These are phyloP conservation scores for Colletotrichum tamarilloi DNA, from an alignment of 2,329 filamentous ascomycete species.

Conservation along the genomic window DNA sequence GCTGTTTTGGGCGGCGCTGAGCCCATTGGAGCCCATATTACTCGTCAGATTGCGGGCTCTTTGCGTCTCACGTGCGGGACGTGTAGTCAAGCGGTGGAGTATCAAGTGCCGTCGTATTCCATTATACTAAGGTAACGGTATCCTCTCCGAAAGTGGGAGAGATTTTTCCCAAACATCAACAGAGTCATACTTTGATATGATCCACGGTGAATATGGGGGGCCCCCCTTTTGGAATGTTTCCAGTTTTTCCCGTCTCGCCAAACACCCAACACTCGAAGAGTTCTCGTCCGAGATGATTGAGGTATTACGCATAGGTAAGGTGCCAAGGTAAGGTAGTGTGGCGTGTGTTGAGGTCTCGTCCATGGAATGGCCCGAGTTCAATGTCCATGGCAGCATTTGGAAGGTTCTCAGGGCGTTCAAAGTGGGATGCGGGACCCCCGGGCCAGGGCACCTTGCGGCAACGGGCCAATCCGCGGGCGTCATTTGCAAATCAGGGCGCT, in stretches of 20 bases:
- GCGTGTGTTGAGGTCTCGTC: neutral
- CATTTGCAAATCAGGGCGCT: slow-evolving; percentile 46
- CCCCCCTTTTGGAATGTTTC: neutral
- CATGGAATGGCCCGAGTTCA: neutral
- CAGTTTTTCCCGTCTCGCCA: neutral
- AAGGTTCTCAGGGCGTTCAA: slow-evolving; percentile 20
- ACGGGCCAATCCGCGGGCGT: slow-evolving; percentile 42
- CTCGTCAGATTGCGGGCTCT: slow-evolving; percentile 32
- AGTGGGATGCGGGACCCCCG: neutral
- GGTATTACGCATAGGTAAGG: no score
- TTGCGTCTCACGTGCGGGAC: slow-evolving; percentile 10
- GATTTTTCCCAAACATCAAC: neutral
- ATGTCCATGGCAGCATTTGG: slow-evolving; percentile 17
- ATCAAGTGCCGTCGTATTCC: neutral
- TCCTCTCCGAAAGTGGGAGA: neutral
- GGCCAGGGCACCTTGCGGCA: slow-evolving; percentile 22
- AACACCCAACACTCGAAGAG: neutral
- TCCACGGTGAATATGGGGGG: neutral
- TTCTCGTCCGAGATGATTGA: no score
- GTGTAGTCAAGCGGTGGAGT: slow-evolving; percentile 17
- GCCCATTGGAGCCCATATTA: slow-evolving; percentile 26
- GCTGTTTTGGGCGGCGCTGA: slow-evolving; percentile 23
- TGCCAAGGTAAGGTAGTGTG: neutral
- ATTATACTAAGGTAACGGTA: neutral
- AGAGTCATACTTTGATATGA: neutral